Base-by-base conservation (phyloP, 1,284 basidiomycete genomes). In the Tilletiaria anomala region DNA sequence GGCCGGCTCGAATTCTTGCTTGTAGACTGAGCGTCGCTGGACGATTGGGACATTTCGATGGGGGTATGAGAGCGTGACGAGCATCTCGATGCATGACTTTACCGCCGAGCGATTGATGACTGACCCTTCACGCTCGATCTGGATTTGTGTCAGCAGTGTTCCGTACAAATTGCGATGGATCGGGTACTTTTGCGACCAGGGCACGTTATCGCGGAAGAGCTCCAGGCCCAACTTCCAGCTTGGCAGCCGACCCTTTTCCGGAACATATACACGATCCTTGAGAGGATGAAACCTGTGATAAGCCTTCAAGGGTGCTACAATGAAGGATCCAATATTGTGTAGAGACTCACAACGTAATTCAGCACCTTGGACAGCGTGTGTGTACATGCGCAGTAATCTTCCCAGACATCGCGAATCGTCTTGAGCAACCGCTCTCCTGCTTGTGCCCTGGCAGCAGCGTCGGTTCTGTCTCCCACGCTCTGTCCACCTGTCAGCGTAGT, bases 361-460 rank as follows among this genome's bases (percentile, higher is more conserved):
- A 97, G 73, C 24, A 99, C 78, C 63, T 89, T 87, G 29, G 81
- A 78, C 44, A 99, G 69, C 65, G 89, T 87, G 33, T 76, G 74
- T 83, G 96, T 86, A 67, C 82, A 87, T 11, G 80, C 78, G 5
- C 75, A 79, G 68, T 97, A 91, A 65, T 96, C 88, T 47, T 91
- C 83, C 91, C 93, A 97, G 2, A 91, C 82, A 35, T 76, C 75
- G 58, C 78, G 77, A 47, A 94, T 58, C 11, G 84, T 81, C 61
- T 82, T 87, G 58, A 96, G 70, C 45, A 96, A 75, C 35, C 79
- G 70, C 63, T 94, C 89, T 1, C 80, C 82, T 60, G 88, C 84
- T 54, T 72, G 61, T 34, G 60, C 56, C 32, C 54, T 51, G 6
- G 65, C 58, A 1, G 65, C 48, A 18, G 53, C 51, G 34, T 60